Evolutionary conservation across 2,329 filamentous ascomycete species (phyloP), one percentile per base, ranked within the genome.

Genomic region (Ophiocordyceps camponoti-leonardi): DNA sequence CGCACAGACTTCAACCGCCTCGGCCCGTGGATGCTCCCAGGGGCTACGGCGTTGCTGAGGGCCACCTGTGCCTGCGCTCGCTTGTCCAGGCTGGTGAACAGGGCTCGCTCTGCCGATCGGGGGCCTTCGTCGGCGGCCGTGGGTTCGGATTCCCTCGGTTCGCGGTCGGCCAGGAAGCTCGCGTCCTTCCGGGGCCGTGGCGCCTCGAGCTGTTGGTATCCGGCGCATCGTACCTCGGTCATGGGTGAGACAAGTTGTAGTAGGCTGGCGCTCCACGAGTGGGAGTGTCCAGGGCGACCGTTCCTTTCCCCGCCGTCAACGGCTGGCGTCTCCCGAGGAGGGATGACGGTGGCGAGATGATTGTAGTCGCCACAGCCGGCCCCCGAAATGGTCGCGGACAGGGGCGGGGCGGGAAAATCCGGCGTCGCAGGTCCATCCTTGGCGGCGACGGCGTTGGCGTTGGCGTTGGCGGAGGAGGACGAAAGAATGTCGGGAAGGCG

Each of bases 1-100:
- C 65, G 61, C 43, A 70, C 64, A 16, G 71, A 65, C 12, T 69
- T 68, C 10, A 60, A 69, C 51, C 57, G 68, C 48, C 53, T 71
- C 51, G 57, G 73, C 42, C 52, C 49, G 54, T 67, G 77, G 52
- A 68, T 69, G 58, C 57, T 77, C 47, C 82, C 83, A 4, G 79
- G 71, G 1, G 73, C 81, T 20, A 72, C 64, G 1, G 77, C 69
- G 4, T 71, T 75, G 56, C 72, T 83, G 23, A 86, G 54, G 4
- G 74, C 75, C 2, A 86, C 68, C 50, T 75, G 77, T 1, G 83
- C 69, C 39, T 72, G 71, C 2, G 73, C 73, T 48, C 82, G 79
- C 51, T 81, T 78, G 55, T 85, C 79, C 11, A 68, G 64, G 45
- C 67, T 76, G 20, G 67, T 66, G 45, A 81, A 79, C 3, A 74